Base-by-base conservation (phyloP, 2,329 filamentous ascomycete species). In the Cryphonectria carpinicola region DNA sequence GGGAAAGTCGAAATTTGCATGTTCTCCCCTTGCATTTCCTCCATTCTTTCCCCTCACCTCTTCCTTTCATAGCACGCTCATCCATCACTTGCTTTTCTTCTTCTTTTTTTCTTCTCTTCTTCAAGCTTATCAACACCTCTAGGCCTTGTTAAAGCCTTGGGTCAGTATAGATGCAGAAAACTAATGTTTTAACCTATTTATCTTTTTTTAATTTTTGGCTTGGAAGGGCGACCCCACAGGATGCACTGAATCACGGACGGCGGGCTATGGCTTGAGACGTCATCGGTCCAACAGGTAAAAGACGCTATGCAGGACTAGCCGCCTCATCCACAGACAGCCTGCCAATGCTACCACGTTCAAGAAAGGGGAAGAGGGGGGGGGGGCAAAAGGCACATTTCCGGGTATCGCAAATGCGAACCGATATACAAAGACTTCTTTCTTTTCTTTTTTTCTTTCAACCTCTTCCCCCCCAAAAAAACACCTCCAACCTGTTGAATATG, bases 1-100 rank as follows among this genome's bases (percentile, higher is more conserved):
- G 71, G 71, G 65, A 72, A 70, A 65, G 65, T 72, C 56, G 43
- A 58, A 72, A 66, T 62, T 70, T 58, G 71, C 71, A 71, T 71
- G 28, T 64, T 67, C 54, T 60, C 52, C 60, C n/a, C 32, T 37
- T 10, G 58, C 5, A 10, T 11, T 11, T 58, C 28, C 37, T 28
- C 65, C 19, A 25, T 58, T 46, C 14, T 39, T 39, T 35, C n/a
- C 14, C 35, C 25, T 37, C 58, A 19, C 17, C 17, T 19, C 25
- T n/a, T 22, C 58, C 58, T 62, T 62, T n/a, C n/a, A 19, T 7
- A 25, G 61, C 37, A 32, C 32, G 3, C 58, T 35, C 56, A 14
- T 60, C 13, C 25, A 10, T 35, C 28, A 3, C 56, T 35, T 60
- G 13, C 7, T 4, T 22, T 22, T 49, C 28, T 28, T 28, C 28